A percentile compares a stretch with the other conserved stretches of the same genome.
These are phyloP conservation scores for Casuarina glauca DNA, from an alignment of 306 rosid species.

Conservation along the genomic window DNA sequence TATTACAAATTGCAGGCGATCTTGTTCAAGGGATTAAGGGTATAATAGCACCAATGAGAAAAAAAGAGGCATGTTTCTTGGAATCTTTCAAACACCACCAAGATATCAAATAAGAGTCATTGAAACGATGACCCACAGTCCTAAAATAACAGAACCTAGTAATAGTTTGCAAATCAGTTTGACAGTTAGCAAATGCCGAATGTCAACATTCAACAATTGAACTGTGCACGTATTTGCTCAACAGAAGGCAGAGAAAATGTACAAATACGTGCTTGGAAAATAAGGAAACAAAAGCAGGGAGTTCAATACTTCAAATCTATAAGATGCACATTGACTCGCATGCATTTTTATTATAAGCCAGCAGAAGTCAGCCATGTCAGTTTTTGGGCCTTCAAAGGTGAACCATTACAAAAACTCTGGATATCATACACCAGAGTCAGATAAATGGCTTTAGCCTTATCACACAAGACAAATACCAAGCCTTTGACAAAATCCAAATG, in stretches of 20 bases:
- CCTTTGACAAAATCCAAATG: slow-evolving; percentile 21
- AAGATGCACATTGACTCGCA: not conserved
- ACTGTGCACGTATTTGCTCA: not conserved
- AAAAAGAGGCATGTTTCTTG: not conserved
- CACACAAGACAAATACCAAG: slow-evolving; percentile 8
- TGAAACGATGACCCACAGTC: not conserved
- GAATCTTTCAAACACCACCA: not conserved
- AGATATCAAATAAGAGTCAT: not conserved
- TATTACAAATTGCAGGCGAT: not conserved
- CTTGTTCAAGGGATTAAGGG: not conserved
- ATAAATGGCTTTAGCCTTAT: not conserved
- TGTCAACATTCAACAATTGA: not conserved
- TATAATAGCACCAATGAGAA: not conserved
- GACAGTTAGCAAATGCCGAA: not conserved
- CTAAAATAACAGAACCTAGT: not conserved
- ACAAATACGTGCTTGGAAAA: not conserved
- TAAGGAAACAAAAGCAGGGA: not conserved
- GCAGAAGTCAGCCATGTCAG: not conserved
- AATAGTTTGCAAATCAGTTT: not conserved
- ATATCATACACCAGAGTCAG: not conserved
- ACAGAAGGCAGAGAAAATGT: not conserved
- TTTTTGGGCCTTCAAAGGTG: not conserved
- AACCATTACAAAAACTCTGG: not conserved
- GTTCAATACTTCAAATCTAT: not conserved
- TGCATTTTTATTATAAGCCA: not conserved